phyloP scores from a whole-genome alignment of 2,329 filamentous ascomycete species.

The Penicillium capsulatum region DNA sequence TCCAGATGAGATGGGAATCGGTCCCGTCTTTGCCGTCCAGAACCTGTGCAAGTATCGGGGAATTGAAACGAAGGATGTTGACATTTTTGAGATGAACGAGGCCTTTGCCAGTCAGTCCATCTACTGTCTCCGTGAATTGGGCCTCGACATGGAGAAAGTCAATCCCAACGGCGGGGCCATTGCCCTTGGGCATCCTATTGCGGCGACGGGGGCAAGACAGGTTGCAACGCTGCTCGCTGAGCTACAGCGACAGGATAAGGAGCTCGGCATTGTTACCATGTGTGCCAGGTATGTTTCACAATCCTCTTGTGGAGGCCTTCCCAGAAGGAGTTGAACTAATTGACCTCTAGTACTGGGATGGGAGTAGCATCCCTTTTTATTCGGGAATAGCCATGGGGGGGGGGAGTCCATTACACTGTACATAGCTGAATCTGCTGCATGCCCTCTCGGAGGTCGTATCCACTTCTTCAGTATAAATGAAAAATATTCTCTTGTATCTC shows the following conservation, averaged over 20 bases:
- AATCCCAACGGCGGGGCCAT: constrained; percentile 94
- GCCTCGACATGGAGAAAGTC: constrained; percentile 63
- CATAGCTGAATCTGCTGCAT: no score
- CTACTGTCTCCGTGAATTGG: constrained; percentile 63
- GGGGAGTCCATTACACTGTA: no score
- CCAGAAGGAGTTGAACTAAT: no score
- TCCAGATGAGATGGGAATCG: constrained; percentile 92
- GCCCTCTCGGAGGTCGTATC: no score
- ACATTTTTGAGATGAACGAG: constrained; percentile 93
- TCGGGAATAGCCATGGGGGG: no score
- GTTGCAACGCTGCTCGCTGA: constrained; percentile 68
- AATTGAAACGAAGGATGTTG: constrained; percentile 64
- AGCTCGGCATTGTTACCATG: constrained; percentile 86
- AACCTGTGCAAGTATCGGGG: constrained; percentile 68
- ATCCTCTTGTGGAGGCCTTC: background rate
- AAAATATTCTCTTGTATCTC: no score
- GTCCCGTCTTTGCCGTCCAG: constrained; percentile 80
- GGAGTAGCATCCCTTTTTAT: no score
- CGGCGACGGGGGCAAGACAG: constrained; percentile 81
- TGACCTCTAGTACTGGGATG: no score
- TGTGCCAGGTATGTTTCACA: constrained; percentile 58
- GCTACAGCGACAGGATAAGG: constrained; percentile 61
- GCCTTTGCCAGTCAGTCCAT: constrained; percentile 62
- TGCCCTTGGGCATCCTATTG: constrained; percentile 86
- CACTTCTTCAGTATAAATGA: no score